Conservation (phyloP, 1,284 basidiomycete species). For the Pterula multifida region DNA sequence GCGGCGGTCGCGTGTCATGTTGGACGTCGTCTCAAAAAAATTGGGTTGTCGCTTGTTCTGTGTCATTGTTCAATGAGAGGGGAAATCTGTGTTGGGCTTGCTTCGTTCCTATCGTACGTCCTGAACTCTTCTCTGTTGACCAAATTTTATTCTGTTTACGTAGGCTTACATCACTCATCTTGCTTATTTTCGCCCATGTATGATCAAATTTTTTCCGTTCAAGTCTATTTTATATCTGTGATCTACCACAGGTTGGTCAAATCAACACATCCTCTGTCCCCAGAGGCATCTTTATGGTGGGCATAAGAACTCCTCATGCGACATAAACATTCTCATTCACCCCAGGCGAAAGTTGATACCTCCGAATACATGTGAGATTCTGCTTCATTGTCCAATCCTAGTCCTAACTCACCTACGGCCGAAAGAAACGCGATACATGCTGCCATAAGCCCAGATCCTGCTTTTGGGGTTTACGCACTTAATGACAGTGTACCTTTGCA, state of each 20-base stretch:
- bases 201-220: conserved; percentile 16
- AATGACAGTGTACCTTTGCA: conserved; percentile 55
- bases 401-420: conserved; percentile 7
- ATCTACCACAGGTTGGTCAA: conserved; percentile 54
- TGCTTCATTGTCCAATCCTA: conserved; percentile 6
- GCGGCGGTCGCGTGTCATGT: background rate
- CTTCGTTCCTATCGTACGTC: conserved; percentile 56
- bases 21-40: background rate
- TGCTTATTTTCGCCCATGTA: conserved; percentile 74
- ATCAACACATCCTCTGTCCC: conserved; percentile 65
- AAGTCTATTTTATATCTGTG: conserved; percentile 9
- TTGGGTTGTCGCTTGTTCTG: conserved; percentile 10
- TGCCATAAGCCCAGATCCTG: conserved; percentile 40
- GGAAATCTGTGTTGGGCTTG: conserved; percentile 58
- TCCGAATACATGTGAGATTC: conserved; percentile 51
- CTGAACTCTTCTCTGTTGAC: conserved; percentile 4
- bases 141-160: conserved; percentile 15
- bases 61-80: conserved; percentile 44
- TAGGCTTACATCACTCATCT: conserved; percentile 51
- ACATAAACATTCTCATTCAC: conserved; percentile 8
- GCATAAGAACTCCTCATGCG: conserved; percentile 1
- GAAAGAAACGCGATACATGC: conserved; percentile 35
- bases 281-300: conserved; percentile 60
- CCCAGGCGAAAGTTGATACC: conserved; percentile 55
- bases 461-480: conserved; percentile 52